Base-by-base conservation (phyloP, 108 stramenopile species). In the Cyclotella kingstonii region DNA sequence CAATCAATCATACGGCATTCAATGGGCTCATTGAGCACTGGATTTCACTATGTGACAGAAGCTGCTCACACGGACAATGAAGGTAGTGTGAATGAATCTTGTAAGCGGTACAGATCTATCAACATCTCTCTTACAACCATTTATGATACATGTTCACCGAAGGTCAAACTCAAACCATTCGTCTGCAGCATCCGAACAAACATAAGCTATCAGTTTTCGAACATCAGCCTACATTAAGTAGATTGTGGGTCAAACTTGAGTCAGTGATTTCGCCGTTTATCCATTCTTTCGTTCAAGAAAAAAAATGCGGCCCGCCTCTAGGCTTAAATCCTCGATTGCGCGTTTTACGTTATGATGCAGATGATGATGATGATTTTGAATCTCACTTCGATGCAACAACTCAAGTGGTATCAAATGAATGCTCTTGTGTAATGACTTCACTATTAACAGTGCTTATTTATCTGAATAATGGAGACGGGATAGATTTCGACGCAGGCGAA, bases 361-460 rank as follows among this genome's bases (percentile, higher is more conserved):
- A 17, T 0, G 89, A 90, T 52, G 44, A 78, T 27, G 89, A 90
- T 68, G 60, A 66, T 14, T 90, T 90, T 60, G 34, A 60, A 11
- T 74, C 84, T 8, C 89, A 90, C 48, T 90, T 83, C 57, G 89
- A 90, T 73, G 89, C 89, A 0, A 87, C 85, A 21, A 90, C 89
- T 19, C 58, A 43, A 14, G 66, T 82, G 0, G 33, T 17, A 17
- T 28, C 12, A 18, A 14, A 46, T 10, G 21, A 41, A 5, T 21
- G 30, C 30, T 21, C 41, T 1, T 33, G 18, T 46, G 60, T 61
- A 11, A 25, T 50, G 29, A 69, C 63, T 9, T 84, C 82, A 26
- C 58, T 70, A 1, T 30, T 90, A 9, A 90, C 89, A 0, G 84
- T 90, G 5, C 53, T 90, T 11, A 38, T 90, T 5, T 90, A 90